Evolutionary conservation across 2,329 filamentous ascomycete species (phyloP).

Genomic region (Dactylellina cionopaga): DNA sequence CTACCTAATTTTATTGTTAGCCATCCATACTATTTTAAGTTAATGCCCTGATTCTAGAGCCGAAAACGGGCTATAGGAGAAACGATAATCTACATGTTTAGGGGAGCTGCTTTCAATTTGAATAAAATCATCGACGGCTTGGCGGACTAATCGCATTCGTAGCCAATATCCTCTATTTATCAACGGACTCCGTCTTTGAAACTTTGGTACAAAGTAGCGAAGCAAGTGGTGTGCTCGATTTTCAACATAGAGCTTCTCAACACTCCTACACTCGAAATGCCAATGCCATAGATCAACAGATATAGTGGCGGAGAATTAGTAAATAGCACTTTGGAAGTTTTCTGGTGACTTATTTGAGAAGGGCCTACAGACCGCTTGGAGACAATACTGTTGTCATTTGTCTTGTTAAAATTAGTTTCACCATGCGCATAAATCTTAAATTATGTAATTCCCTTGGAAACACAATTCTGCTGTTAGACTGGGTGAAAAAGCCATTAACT

Average conservation of each 20-base stretch:
- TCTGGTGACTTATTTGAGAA: too few species aligned
- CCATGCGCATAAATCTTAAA: too few species aligned
- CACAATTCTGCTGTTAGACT: background rate
- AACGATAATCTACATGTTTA: slow-evolving; percentile 59
- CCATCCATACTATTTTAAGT: too few species aligned
- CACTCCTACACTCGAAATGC: slow-evolving; percentile 65
- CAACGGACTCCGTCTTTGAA: slow-evolving; percentile 81
- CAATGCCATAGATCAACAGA: too few species aligned
- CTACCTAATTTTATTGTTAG: slow-evolving; percentile 61
- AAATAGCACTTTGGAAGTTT: too few species aligned
- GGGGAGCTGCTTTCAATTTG: slow-evolving; percentile 63
- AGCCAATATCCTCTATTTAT: slow-evolving; percentile 93
- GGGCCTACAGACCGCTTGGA: slow-evolving; percentile 76
- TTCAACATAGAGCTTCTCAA: slow-evolving; percentile 83
- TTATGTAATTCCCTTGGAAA: too few species aligned
- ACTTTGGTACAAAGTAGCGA: slow-evolving; percentile 85
- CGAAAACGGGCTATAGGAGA: background rate
- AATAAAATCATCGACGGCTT: slow-evolving; percentile 79
- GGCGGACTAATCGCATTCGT: slow-evolving; percentile 82
- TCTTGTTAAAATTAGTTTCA: slow-evolving; percentile 63
- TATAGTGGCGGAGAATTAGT: background rate
- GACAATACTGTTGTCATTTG: slow-evolving; percentile 89
- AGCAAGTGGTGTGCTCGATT: slow-evolving; percentile 80
- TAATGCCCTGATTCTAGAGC: too few species aligned
- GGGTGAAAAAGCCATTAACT: background rate